Evolutionary conservation across 495 filamentous ascomycete species (phyloP), one percentile per base, ranked within the genome.

Genomic region (Rhypophila decipiens): DNA sequence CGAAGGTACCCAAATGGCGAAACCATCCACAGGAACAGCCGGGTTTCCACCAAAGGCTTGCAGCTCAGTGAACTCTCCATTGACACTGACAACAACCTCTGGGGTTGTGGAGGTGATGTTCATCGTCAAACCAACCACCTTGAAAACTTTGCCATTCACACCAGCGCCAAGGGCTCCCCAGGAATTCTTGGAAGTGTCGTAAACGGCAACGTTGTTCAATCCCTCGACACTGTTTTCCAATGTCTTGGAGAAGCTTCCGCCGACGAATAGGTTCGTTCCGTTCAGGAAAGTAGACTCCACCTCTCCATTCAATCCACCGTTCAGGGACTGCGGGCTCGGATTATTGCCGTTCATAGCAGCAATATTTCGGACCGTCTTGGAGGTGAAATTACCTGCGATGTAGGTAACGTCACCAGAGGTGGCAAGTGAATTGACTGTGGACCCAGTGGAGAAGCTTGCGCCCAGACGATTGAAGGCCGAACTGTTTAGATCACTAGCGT

Each of bases 1-100:
- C 4, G 90, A 93, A 18, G 89, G 88, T n/a, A 97, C 85, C 93
- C 93, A 99, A 20, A 96, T 71, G 23, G 86, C 93, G 59, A 97
- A 90, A 1, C 90, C 88, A 40, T 76, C 60, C 2, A 82, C 84
- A 11, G 75, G 55, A 10, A 81, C 65, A n/a, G 78, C 75, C 10
- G 73, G 55, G 51, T 80, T 84, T 42, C 68, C 70, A 35, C 69
- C 81, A 58, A 85, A 89, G 2, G 78, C 75, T 17, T 83, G 67
- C 21, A 96, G 75, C 49, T 79, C 68, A 19, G 77, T 72, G 62
- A 99, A 99, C 55, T 82, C 73, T 20, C 93, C 93, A 55, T 81
- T 94, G 38, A 99, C 66, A 3, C 83, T 78, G 41, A 97, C 75
- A 24, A 83, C 85, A 4, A 78, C 76, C 63, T 94, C 88, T 10